phyloP scores from a whole-genome alignment of 2,329 filamentous ascomycete genomes.

The Pestalotiopsis sp. region DNA sequence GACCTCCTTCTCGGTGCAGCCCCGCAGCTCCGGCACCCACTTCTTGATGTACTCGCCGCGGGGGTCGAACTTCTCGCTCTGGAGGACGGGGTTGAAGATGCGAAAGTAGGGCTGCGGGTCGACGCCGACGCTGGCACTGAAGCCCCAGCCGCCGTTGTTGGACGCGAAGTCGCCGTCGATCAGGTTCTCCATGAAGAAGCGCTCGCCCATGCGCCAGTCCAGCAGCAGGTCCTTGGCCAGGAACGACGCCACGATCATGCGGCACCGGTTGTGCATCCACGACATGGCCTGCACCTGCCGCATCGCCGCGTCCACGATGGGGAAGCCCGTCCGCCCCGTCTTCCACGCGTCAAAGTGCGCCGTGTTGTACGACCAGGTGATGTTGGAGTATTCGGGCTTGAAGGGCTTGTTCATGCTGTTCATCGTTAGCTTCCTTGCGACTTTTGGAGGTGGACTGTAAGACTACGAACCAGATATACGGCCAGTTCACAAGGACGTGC shows the following conservation, averaged over 20 bases:
- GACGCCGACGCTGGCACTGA: slow-evolving; percentile 55
- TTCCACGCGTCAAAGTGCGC: slow-evolving; percentile 75
- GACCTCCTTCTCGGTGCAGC: slow-evolving; percentile 67
- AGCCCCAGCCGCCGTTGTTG: slow-evolving; percentile 70
- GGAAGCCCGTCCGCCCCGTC: slow-evolving; percentile 75
- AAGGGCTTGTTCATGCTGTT: slow-evolving; percentile 62
- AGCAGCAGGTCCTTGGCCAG: slow-evolving; percentile 78
- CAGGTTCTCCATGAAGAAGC: slow-evolving; percentile 80
- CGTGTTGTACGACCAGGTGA: slow-evolving; percentile 78
- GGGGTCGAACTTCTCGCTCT: slow-evolving; percentile 84
- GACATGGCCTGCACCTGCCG: slow-evolving; percentile 69
- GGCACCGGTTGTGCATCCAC: slow-evolving; percentile 84
- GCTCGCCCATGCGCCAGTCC: slow-evolving; percentile 83
- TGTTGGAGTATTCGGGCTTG: slow-evolving; percentile 83
- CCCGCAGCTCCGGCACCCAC: slow-evolving; percentile 78
- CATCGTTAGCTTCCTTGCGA: slow-evolving; percentile 17
- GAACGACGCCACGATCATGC: slow-evolving; percentile 85
- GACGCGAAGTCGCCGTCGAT: slow-evolving; percentile 81
- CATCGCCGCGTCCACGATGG: slow-evolving; percentile 87
- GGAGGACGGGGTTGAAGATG: slow-evolving; percentile 83
- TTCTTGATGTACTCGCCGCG: slow-evolving; percentile 79
- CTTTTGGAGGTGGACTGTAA: neutral
- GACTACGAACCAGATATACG: slow-evolving; percentile 69
- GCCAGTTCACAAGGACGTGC: slow-evolving; percentile 83
- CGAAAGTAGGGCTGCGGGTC: slow-evolving; percentile 90